Conservation (phyloP, 768 basidiomycete genomes). For the Phanerodontia chrysosporium region DNA sequence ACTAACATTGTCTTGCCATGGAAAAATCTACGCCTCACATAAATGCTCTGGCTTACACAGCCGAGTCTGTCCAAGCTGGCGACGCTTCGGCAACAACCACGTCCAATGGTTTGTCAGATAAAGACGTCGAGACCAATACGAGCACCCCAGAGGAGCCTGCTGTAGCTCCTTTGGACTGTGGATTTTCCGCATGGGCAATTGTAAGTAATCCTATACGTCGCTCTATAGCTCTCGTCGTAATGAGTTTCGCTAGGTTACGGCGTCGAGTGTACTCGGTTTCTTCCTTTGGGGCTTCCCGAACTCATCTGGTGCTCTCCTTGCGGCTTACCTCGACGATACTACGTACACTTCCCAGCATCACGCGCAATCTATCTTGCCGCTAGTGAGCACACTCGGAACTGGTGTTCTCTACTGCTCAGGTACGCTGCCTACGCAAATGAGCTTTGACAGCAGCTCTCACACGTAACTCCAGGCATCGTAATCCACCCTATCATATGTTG, state of each 20-base stretch:
- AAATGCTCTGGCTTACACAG: too few species aligned
- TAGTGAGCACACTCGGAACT: slow-evolving; percentile 20
- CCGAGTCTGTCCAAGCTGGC: too few species aligned
- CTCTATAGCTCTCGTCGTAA: not conserved
- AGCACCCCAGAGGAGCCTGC: not conserved
- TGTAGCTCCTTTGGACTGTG: not conserved
- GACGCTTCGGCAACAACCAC: too few species aligned
- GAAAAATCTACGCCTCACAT: too few species aligned
- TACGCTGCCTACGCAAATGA: not conserved
- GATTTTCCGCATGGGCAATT: not conserved
- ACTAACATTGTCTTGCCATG: too few species aligned
- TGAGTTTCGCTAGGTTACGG: not conserved
- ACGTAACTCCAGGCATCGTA: not conserved
- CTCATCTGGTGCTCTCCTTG: slow-evolving; percentile 25
- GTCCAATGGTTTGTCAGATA: too few species aligned
- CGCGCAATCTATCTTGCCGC: slow-evolving; percentile 20
- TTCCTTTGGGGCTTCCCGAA: slow-evolving; percentile 27
- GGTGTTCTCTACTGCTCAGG: slow-evolving; percentile 15
- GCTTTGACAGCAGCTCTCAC: not conserved
- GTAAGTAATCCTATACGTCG: not conserved
- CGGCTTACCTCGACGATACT: slow-evolving; percentile 22
- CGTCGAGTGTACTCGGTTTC: slow-evolving; percentile 15
- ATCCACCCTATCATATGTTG: not conserved
- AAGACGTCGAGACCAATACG: too few species aligned
- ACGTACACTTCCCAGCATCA: slow-evolving; percentile 10